Conservation (phyloP, 129 eudicot species). For the Tagetes erecta region DNA sequence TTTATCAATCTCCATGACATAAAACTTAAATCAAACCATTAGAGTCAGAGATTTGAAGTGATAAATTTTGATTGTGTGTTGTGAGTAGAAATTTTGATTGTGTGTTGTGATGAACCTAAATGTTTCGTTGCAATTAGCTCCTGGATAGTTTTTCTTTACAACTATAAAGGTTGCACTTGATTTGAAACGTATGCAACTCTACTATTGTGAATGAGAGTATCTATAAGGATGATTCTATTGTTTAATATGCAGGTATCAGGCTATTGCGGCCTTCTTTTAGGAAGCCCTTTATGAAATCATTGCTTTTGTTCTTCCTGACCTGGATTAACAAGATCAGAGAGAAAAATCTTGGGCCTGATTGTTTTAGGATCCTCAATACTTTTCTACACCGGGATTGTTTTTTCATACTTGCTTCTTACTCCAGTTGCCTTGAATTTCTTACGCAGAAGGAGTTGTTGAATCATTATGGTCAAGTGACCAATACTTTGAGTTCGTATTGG, state of each 20-base stretch:
- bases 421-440: constrained; percentile 97
- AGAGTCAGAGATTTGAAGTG: no score
- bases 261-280: constrained; percentile 91
- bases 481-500: constrained; percentile 91
- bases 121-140: constrained; percentile 22
- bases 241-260: constrained; percentile 79
- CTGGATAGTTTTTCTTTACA: constrained; percentile 97
- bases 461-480: constrained; percentile 98
- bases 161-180: constrained; percentile 65
- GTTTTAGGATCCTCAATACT: constrained; percentile 91
- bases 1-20: no score
- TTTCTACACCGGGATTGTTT: constrained; percentile 74
- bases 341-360: constrained; percentile 82
- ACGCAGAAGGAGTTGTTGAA: constrained; percentile 97
- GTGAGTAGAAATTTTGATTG: no score
- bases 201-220: not conserved
- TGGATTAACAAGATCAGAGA: constrained; percentile 82
- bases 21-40: no score
- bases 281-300: constrained; percentile 97
- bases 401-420: constrained; percentile 85
- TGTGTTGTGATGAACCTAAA: no score
- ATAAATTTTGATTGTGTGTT: no score
- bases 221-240: not conserved
- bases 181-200: not conserved
- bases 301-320: constrained; percentile 96